These are phyloP conservation scores for Pseudopithomyces maydicus DNA, from an alignment of 2,329 filamentous ascomycete genomes.

Conservation along the genomic window DNA sequence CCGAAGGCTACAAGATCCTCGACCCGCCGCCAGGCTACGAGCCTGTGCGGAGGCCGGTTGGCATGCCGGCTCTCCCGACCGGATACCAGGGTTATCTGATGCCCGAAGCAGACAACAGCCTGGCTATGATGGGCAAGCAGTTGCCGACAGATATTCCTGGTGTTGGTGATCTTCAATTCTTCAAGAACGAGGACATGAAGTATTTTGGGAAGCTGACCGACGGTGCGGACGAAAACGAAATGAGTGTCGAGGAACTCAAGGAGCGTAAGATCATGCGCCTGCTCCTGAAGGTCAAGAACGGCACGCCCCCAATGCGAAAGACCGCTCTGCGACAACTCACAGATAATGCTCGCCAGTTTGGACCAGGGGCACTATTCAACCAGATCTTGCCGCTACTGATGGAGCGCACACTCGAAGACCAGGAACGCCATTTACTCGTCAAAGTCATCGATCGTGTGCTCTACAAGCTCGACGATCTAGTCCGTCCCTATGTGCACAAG, in stretches of 20 bases:
- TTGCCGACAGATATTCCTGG: slow-evolving; percentile 95
- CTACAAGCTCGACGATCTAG: slow-evolving; percentile 97
- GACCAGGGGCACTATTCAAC: slow-evolving; percentile 91
- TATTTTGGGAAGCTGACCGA: slow-evolving; percentile 99
- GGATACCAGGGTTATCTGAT: slow-evolving; percentile 87
- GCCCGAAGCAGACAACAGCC: slow-evolving; percentile 87
- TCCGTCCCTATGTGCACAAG: slow-evolving; percentile 96
- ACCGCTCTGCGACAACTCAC: slow-evolving; percentile 96
- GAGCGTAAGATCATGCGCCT: slow-evolving; percentile 98
- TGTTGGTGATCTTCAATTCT: slow-evolving; percentile 94
- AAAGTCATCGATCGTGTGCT: slow-evolving; percentile 99
- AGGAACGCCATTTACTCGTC: slow-evolving; percentile 96
- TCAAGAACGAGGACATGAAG: slow-evolving; percentile 98
- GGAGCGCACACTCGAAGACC: slow-evolving; percentile 97
- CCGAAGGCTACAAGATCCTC: slow-evolving; percentile 90
- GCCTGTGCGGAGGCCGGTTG: slow-evolving; percentile 74
- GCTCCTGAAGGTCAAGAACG: slow-evolving; percentile 97
- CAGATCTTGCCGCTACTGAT: slow-evolving; percentile 96
- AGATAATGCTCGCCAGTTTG: slow-evolving; percentile 95
- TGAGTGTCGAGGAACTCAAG: slow-evolving; percentile 94
- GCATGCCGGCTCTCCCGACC: slow-evolving; percentile 74
- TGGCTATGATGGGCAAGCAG: slow-evolving; percentile 78
- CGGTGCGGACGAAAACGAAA: slow-evolving; percentile 84
- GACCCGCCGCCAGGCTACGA: slow-evolving; percentile 91
- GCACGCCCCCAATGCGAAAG: slow-evolving; percentile 97